A percentile compares a stretch with the other conserved stretches of the same genome.
These are phyloP conservation scores for Phyllosticta capitalensis DNA, from an alignment of 2,329 filamentous ascomycete species.

Conservation along the genomic window DNA sequence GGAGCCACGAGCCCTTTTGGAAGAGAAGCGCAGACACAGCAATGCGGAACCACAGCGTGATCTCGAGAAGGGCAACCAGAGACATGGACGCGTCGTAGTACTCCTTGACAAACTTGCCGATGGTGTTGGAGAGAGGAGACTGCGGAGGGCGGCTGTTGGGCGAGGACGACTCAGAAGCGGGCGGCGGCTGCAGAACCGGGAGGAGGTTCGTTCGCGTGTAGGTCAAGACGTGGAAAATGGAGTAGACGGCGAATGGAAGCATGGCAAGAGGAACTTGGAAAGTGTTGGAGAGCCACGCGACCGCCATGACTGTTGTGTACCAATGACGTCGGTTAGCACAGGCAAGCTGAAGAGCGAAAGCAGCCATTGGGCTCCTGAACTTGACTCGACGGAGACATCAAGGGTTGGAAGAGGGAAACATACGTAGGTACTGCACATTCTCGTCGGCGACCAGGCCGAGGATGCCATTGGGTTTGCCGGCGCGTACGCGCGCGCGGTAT, in stretches of 20 bases:
- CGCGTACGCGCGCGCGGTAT: conserved; percentile 73
- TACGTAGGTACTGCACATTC: conserved; percentile 96
- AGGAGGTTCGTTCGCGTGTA: conserved; percentile 92
- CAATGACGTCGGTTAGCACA: not conserved
- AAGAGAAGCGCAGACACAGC: conserved; percentile 75
- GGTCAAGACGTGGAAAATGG: conserved; percentile 94
- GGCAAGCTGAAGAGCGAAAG: not conserved
- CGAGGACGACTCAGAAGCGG: conserved; percentile 46
- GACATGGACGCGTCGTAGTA: conserved; percentile 98
- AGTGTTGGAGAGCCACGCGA: conserved; percentile 79
- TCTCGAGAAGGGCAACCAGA: conserved; percentile 80
- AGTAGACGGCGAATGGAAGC: conserved; percentile 93
- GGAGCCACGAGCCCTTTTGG: conserved; percentile 82
- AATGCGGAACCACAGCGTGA: conserved; percentile 76
- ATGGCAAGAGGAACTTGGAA: conserved; percentile 85
- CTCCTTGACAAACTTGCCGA: conserved; percentile 90
- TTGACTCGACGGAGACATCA: not conserved
- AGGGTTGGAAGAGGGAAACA: conserved; percentile 27
- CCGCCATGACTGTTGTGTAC: conserved; percentile 62
- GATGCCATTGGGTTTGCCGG: conserved; percentile 55
- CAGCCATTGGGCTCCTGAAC: conserved; percentile 14
- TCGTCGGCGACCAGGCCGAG: conserved; percentile 71
- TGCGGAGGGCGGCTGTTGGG: conserved; percentile 34
- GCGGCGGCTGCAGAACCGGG: conserved; percentile 64
- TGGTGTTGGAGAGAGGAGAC: conserved; percentile 64